Conservation (phyloP, 768 basidiomycete species). For the Rhodosporidiobolus sp. region DNA sequence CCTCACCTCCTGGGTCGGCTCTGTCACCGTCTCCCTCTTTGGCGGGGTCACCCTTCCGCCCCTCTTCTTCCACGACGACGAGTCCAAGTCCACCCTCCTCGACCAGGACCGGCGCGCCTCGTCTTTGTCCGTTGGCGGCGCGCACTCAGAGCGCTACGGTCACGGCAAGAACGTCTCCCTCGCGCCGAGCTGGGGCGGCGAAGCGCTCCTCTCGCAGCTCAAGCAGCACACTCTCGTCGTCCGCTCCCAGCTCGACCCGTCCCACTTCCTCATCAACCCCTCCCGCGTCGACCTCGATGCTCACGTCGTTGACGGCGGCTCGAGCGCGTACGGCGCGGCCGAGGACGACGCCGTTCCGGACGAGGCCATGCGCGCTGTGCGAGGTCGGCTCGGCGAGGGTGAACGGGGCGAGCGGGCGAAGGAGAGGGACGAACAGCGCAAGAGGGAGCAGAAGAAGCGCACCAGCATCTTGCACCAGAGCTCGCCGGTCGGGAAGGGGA, state of each 20-base stretch:
- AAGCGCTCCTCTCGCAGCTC: conserved; percentile 70
- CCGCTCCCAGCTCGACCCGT: conserved; percentile 78
- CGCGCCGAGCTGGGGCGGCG: conserved; percentile 47
- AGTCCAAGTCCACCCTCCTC: conserved; percentile 65
- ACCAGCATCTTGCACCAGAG: conserved; percentile 79
- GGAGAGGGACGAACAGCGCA: not conserved
- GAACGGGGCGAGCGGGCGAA: not conserved
- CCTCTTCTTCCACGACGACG: conserved; percentile 94
- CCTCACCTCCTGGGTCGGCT: conserved; percentile 62
- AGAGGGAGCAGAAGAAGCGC: conserved; percentile 53
- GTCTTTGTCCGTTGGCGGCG: conserved; percentile 21
- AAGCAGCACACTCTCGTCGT: conserved; percentile 74
- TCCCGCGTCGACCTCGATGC: conserved; percentile 87
- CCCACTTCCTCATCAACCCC: conserved; percentile 86
- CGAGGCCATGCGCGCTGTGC: conserved; percentile 15
- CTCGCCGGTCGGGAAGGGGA: conserved; percentile 50
- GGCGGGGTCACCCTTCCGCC: conserved; percentile 65
- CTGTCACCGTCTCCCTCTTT: conserved; percentile 81
- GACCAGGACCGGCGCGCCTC: conserved; percentile 36
- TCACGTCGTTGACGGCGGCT: conserved; percentile 73
- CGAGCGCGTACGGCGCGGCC: conserved; percentile 51
- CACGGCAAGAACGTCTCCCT: conserved; percentile 45
- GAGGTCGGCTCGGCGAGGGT: conserved; percentile 14
- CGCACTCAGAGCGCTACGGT: conserved; percentile 51
- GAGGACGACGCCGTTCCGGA: conserved; percentile 43